Percentiles rank a stretch among this genome's conserved stretches.
Evolutionary conservation across 495 filamentous ascomycete species (phyloP).

Genomic region (Penicillium waksmanii): DNA sequence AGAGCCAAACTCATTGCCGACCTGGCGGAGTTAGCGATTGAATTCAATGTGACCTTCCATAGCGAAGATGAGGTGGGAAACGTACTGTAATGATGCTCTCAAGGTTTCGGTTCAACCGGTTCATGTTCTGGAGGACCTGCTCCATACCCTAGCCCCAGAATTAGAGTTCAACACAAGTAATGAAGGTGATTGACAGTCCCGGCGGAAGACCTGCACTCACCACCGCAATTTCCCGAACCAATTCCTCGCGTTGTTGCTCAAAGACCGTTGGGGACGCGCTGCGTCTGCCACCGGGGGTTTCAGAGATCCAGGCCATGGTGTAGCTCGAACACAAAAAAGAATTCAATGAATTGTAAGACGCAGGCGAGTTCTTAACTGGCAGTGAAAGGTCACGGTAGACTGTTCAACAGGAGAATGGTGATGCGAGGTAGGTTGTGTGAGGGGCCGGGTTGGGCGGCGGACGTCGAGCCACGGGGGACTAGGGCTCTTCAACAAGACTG

Average conservation of each 20-base stretch:
- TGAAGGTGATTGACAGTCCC: background rate
- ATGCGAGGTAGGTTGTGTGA: background rate
- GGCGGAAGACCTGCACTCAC: constrained; percentile 49
- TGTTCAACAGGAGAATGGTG: background rate
- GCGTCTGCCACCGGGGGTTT: constrained; percentile 36
- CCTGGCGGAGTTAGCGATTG: constrained; percentile 48
- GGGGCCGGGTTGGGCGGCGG: background rate
- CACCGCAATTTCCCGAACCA: constrained; percentile 78
- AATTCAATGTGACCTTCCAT: background rate
- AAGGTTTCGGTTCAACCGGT: constrained; percentile 87
- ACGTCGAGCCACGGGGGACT: background rate
- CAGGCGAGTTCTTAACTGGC: background rate
- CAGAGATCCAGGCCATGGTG: constrained; percentile 26
- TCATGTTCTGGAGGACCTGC: constrained; percentile 93
- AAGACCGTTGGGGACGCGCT: constrained; percentile 57
- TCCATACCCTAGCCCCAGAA: constrained; percentile 74
- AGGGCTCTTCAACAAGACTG: background rate
- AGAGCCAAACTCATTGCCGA: constrained; percentile 95
- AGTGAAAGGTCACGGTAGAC: background rate
- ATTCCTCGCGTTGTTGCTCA: constrained; percentile 77
- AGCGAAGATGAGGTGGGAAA: constrained; percentile 3
- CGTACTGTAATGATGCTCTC: constrained; percentile 89
- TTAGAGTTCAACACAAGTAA: background rate
- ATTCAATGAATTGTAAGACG: background rate
- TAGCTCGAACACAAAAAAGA: background rate